phyloP scores from a whole-genome alignment of 192 early-diverging fungal species.

The Gonapodya prolifera region DNA sequence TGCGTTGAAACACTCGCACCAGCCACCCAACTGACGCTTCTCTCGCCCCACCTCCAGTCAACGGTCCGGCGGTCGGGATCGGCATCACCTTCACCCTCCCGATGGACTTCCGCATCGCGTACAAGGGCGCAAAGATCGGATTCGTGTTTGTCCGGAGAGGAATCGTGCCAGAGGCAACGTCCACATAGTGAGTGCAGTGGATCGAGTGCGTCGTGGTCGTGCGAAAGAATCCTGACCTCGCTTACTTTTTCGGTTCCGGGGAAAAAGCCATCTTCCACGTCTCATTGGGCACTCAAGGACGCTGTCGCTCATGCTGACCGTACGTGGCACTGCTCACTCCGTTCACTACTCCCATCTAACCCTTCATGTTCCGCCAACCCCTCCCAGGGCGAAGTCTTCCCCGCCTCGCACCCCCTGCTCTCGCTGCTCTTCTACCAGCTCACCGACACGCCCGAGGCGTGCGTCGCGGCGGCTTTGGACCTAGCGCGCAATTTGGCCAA shows the following conservation, averaged over 20 bases:
- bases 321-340: neutral
- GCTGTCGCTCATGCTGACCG: constrained; percentile 13
- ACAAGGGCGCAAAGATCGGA: constrained; percentile 15
- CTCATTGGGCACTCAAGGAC: constrained; percentile 15
- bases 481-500: neutral
- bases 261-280: constrained; percentile 1
- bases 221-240: too few species aligned
- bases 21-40: too few species aligned
- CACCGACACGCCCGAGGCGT: neutral
- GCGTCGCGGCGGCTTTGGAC: neutral
- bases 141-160: constrained; percentile 17
- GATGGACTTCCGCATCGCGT: constrained; percentile 15
- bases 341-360: neutral
- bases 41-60: too few species aligned
- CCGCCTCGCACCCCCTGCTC: neutral
- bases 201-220: too few species aligned
- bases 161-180: constrained; percentile 9
- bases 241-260: neutral
- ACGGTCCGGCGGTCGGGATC: constrained; percentile 18
- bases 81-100: constrained; percentile 9
- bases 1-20: too few species aligned
- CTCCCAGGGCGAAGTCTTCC: constrained; percentile 1
- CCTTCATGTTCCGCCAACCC: neutral
- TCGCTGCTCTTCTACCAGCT: neutral
- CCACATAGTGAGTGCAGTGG: constrained; percentile 6